Evolutionary conservation across 2,329 filamentous ascomycete genomes (phyloP).

Genomic region (Fusarium domesticum): DNA sequence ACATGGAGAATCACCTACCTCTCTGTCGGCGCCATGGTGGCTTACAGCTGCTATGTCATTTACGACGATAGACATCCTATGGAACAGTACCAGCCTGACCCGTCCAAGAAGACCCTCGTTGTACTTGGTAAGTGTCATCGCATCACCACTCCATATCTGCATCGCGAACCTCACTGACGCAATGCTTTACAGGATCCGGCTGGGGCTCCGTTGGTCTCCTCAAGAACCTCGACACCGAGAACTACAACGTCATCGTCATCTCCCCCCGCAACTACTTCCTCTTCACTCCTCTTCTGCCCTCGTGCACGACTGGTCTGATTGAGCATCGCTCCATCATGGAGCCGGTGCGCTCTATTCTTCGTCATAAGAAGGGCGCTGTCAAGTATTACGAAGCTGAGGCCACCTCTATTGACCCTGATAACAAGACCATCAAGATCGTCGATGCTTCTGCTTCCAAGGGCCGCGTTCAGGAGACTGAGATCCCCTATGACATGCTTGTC

Average conservation of each 20-base stretch:
- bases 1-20: constrained; percentile 81
- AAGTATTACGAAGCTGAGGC: constrained; percentile 98
- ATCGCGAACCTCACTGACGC: constrained; percentile 23
- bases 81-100: constrained; percentile 76
- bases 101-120: constrained; percentile 93
- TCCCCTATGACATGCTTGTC: constrained; percentile 97
- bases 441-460: constrained; percentile 95
- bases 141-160: constrained; percentile 2
- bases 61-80: constrained; percentile 78
- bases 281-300: constrained; percentile 94
- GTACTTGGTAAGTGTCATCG: constrained; percentile 68
- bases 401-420: constrained; percentile 89
- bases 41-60: constrained; percentile 74
- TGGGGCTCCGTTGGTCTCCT: constrained; percentile 95
- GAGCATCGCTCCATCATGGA: constrained; percentile 99
- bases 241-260: constrained; percentile 98
- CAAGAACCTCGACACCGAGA: constrained; percentile 97
- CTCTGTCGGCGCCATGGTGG: constrained; percentile 65
- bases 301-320: constrained; percentile 94
- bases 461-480: constrained; percentile 74
- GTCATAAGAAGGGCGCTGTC: constrained; percentile 88
- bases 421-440: constrained; percentile 82
- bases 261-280: constrained; percentile 99
- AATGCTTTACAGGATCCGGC: constrained; percentile 67
- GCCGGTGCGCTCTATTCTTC: constrained; percentile 91